Base-by-base conservation (phyloP, 345 rosid genomes). In the Heritiera fomes region DNA sequence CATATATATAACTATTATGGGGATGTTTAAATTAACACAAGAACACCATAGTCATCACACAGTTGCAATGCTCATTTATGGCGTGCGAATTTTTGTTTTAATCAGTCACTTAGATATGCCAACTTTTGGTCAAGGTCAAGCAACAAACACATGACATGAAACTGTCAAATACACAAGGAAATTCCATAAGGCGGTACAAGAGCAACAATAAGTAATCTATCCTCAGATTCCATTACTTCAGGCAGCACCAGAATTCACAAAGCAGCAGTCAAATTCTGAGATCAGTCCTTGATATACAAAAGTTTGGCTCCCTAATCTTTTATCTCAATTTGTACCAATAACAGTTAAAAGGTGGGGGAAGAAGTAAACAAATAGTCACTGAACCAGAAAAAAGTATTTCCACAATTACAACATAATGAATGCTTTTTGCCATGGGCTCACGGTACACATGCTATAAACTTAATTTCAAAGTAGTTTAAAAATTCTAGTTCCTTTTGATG, bases 371-470 rank as follows among this genome's bases (percentile, higher is more conserved):
- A 8, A 40, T 68, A 10, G 45, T 10, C 7, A 68, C 17, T 5
- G 38, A 20, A 68, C 34, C 73, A 20, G 55, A 68, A 20, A 68
- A 30, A 11, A 12, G 6, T 23, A 46, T 18, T 20, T 20, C 53
- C 72, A 67, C n/a, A 67, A 67, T 67, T 41, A 47, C 56, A 30
- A 46, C 52, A n/a, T 46, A 52, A 50, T 71, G 40, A 71, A 15
- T 71, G 41, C 30, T 23, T 69, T 69, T 46, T 6, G 38, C 30
- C 53, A 34, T 41, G 43, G 43, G 5, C 43, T 23, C 38, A 68
- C 8, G 75, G 13, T 13, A 52, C 4, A 71, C 45, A 15, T 50
- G 60, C 75, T 32, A 50, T 49, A 49, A 14, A 49, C 59, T 70
- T 71, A 17, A 50, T 13, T 14, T 45, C 75, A 30, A 70, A 50